phyloP scores from a whole-genome alignment of 768 basidiomycete species.

The Phaeotremella fagi region DNA sequence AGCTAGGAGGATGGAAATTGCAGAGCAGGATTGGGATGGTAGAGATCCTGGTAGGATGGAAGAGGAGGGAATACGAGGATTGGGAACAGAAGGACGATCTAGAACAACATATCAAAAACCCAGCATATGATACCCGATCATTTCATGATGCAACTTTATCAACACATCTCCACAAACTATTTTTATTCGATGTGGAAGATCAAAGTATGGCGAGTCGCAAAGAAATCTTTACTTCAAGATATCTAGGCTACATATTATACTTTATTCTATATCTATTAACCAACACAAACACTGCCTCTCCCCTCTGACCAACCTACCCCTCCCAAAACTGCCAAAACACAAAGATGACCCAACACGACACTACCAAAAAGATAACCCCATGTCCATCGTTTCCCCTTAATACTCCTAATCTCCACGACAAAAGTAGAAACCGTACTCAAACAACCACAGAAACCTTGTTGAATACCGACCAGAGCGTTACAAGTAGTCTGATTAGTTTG shows the following conservation, averaged over 20 bases:
- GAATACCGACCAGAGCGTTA: slow-evolving; percentile 69
- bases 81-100: not conserved
- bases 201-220: too few relatives aligned
- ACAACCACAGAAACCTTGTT: slow-evolving; percentile 92
- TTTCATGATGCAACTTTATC: slow-evolving; percentile 1
- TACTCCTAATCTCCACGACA: slow-evolving; percentile 65
- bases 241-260: too few relatives aligned
- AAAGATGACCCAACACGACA: slow-evolving; percentile 63
- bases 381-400: slow-evolving; percentile 56
- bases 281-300: slow-evolving; percentile 3
- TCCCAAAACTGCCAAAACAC: slow-evolving; percentile 70
- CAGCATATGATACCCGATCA: not conserved
- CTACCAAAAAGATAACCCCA: slow-evolving; percentile 67
- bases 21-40: too few relatives aligned
- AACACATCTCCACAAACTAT: too few relatives aligned
- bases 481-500: slow-evolving; percentile 53
- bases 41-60: too few relatives aligned
- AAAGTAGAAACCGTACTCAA: slow-evolving; percentile 93
- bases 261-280: not conserved
- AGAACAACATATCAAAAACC: not conserved
- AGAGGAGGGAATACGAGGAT: not conserved
- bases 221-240: too few relatives aligned
- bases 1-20: not conserved
- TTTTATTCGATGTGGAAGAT: too few relatives aligned
- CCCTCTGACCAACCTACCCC: slow-evolving; percentile 55